Evolutionary conservation across 169 alveolate genomes (phyloP), one percentile per base, ranked within the genome.

Genomic region (Cystoisospora suis): DNA sequence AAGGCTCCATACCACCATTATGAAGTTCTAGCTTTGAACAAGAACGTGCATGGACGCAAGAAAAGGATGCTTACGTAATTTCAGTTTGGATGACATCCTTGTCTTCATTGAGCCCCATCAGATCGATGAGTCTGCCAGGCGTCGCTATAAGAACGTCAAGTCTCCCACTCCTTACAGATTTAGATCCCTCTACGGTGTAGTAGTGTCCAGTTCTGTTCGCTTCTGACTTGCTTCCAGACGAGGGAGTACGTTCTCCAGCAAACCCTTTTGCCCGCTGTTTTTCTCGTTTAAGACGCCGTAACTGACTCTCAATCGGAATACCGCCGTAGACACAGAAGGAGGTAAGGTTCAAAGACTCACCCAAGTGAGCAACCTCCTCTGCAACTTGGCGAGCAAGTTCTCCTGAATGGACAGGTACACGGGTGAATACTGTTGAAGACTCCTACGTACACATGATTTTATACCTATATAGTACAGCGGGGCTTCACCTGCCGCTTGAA

Each of bases 361-460:
- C 90, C 1, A 86, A 72, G 75, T 40, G 79, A 56, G 3, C 90
- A 59, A 83, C 58, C 56, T 83, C 90, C 58, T 44, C 29, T n/a
- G 69, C 79, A 42, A 83, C 90, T 29, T 83, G 90, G 44, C 90
- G 90, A 5, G 90, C 90, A 29, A 83, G 61, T 42, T 83, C 90
- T 32, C 88, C 88, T 81, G 88, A 38, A 53, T 53, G 23, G 12
- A 53, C 23, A n/a, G n/a, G n/a, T 53, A 53, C 65, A 23, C 65
- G 65, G 23, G 65, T 53, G 65, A 23, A 53, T 53, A 23, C 23
- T 53, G 12, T 12, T 53, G 23, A 15, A 23, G 23, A 53, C 29
- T 12, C 65, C 12, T 23, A 53, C 12, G 23, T 53, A 23, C 65
- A 53, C 23, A 53, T 53, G 65, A 15, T 12, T 53, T 23, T 53